Base-by-base conservation (phyloP, 2,329 filamentous ascomycete genomes). In the Colletotrichum sp. region DNA sequence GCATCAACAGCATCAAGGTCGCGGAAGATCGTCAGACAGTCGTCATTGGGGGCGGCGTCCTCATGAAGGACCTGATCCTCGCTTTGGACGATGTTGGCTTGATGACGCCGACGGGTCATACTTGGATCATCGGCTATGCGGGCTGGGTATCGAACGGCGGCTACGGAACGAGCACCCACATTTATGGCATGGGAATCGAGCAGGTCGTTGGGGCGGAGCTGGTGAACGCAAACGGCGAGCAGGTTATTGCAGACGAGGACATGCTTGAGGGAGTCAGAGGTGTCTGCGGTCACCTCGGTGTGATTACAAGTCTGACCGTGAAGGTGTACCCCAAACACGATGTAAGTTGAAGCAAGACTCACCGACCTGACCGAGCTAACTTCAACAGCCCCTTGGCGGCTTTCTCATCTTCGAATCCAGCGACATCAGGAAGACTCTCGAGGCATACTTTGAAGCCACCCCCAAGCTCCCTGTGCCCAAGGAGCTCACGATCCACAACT, bases 81-180 rank as follows among this genome's bases (percentile, higher is more conserved):
- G 16, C 13, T 13, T 61, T 69, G n/a, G 38, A 43, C 12, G 33
- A 65, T 27, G 24, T 55, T 21, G 66, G 54, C 21, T 21, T 51
- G n/a, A 63, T 63, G 57, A 69, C 67, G 15, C 38, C 36, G n/a
- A 55, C 47, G 5, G 67, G 58, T 2, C 55, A 21, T n/a, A 63
- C 57, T 5, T 63, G 67, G 38, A 69, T 64, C 31, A 55, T 84
- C 4, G 83, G 82, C 9, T 83, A 80, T 51, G 77, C 80, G 3
- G 81, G 82, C 2, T 85, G 83, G 83, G 79, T 81, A 11, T 80
- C 77, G 11, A 77, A 78, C 11, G 83, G 82, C 7, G 83, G 83
- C 2, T 84, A 84, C 69, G 83, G 83, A 4, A 75, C 79, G 0
- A 78, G 82, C 27, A 76, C 77, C 4, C 72, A 76, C 1, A 57